These are phyloP conservation scores for Phragmites australis DNA, from an alignment of 176 grass and related monocot species.

Conservation along the genomic window DNA sequence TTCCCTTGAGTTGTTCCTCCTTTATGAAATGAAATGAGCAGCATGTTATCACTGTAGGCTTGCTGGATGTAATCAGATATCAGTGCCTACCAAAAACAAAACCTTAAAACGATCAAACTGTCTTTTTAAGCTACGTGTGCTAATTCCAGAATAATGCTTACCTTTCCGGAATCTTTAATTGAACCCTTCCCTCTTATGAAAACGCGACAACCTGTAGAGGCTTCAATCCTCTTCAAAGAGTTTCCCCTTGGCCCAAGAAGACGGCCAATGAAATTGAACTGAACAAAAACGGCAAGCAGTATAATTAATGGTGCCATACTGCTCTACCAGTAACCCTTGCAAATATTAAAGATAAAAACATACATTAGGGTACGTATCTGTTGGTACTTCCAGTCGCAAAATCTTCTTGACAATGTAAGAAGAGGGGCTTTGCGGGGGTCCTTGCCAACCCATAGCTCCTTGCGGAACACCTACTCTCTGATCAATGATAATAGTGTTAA, in stretches of 20 bases:
- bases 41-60: constrained; percentile 24
- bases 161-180: constrained; percentile 94
- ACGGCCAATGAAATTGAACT: constrained; percentile 99
- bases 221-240: constrained; percentile 94
- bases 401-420: constrained; percentile 93
- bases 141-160: constrained; percentile 37
- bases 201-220: constrained; percentile 93
- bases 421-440: constrained; percentile 64
- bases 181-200: constrained; percentile 98
- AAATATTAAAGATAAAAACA: constrained; percentile 14
- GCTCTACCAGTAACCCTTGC: constrained; percentile 29
- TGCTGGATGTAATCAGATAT: neutral
- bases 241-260: constrained; percentile 98
- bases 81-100: constrained; percentile 4
- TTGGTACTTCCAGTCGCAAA: constrained; percentile 85
- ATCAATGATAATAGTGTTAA: constrained; percentile 29
- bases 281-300: constrained; percentile 19
- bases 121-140: constrained; percentile 2
- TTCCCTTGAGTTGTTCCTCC: constrained; percentile 96
- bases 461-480: constrained; percentile 74
- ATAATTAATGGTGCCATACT: constrained; percentile 35
- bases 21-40: constrained; percentile 49
- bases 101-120: neutral
- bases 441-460: constrained; percentile 75
- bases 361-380: constrained; percentile 80